phyloP scores from a whole-genome alignment of 139 green algal genomes.

The Micractinium sp. region DNA sequence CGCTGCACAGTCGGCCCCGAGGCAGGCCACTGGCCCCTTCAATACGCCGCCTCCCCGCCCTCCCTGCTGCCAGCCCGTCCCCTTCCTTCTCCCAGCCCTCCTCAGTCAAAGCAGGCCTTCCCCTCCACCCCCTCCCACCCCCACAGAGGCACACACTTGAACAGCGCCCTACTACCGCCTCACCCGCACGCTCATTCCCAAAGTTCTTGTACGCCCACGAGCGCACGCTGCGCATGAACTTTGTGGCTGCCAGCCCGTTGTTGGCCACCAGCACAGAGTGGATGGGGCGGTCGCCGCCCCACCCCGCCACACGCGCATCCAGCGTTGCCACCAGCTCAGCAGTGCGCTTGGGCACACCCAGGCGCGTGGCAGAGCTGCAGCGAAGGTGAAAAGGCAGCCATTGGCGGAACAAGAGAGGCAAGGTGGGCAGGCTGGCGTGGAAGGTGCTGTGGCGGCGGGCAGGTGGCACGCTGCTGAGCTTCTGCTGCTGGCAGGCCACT shows the following conservation, averaged over 20 bases:
- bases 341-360: constrained; percentile 45
- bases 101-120: background rate
- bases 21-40: too few species aligned
- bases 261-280: constrained; percentile 90
- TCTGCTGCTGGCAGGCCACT: background rate
- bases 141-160: too few species aligned
- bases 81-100: too few species aligned
- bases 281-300: constrained; percentile 48
- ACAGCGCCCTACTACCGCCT: background rate
- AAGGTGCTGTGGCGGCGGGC: background rate
- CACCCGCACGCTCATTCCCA: constrained; percentile 56
- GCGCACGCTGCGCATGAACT: constrained; percentile 95
- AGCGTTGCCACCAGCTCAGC: constrained; percentile 29
- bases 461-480: background rate
- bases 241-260: constrained; percentile 95
- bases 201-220: constrained; percentile 85
- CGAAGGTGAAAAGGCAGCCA: background rate
- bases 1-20: too few species aligned
- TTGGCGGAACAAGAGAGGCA: background rate
- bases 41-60: too few species aligned
- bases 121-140: background rate
- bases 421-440: background rate
- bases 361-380: constrained; percentile 5
- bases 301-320: constrained; percentile 26
- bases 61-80: too few species aligned